phyloP scores from a whole-genome alignment of 2,329 filamentous ascomycete genomes.

The Cladophialophora chaetospira region DNA sequence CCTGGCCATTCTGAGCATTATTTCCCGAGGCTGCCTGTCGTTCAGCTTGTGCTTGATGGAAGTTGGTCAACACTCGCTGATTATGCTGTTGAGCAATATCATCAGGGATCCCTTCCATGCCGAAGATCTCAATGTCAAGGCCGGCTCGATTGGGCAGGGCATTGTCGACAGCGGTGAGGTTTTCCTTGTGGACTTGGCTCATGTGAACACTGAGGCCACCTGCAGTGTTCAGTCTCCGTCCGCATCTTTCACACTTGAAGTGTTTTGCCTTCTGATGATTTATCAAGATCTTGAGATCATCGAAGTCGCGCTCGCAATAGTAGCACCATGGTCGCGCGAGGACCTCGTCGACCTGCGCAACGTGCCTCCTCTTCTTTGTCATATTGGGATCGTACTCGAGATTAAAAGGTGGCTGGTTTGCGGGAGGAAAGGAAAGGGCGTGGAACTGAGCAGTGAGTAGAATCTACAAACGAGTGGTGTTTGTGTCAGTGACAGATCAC shows the following conservation, averaged over 20 bases:
- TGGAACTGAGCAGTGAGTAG: not conserved
- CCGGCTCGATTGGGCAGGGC: constrained; percentile 82
- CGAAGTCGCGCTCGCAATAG: constrained; percentile 99
- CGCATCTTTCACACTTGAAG: constrained; percentile 94
- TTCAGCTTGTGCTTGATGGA: constrained; percentile 82
- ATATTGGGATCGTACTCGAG: constrained; percentile 50
- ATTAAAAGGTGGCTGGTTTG: not conserved
- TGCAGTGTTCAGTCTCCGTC: constrained; percentile 84
- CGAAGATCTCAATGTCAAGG: constrained; percentile 93
- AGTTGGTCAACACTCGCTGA: constrained; percentile 81
- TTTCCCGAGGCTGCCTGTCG: constrained; percentile 82
- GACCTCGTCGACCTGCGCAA: constrained; percentile 85
- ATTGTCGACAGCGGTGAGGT: constrained; percentile 84
- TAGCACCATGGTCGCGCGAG: constrained; percentile 93
- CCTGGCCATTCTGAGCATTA: constrained; percentile 65
- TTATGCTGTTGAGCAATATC: constrained; percentile 81
- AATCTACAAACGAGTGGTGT: not conserved
- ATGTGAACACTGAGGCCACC: constrained; percentile 95
- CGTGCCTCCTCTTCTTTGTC: constrained; percentile 88
- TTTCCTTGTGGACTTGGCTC: constrained; percentile 98
- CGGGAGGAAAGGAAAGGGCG: not conserved
- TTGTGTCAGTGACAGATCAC: too few relatives aligned
- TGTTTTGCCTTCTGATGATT: constrained; percentile 99
- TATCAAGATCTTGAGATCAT: constrained; percentile 94
- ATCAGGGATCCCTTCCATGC: constrained; percentile 94